Evolutionary conservation across 345 rosid species (phyloP).

Genomic region (Eucalyptus tenuipes): DNA sequence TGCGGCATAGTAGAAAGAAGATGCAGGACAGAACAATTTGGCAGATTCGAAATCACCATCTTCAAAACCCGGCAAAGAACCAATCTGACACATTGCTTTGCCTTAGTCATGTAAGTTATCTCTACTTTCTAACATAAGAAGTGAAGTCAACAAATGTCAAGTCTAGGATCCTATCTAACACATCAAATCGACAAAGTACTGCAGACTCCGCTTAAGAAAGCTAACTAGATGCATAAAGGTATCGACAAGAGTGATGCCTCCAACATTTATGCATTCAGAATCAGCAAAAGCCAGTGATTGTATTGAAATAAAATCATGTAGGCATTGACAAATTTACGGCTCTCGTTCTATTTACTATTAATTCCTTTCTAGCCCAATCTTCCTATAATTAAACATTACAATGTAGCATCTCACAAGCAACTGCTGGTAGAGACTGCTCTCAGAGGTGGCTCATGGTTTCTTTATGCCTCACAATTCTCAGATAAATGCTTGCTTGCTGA

Average conservation of each 20-base stretch:
- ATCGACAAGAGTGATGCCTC: background rate
- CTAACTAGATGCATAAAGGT: background rate
- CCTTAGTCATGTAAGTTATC: background rate
- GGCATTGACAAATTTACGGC: background rate
- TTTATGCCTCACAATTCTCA: background rate
- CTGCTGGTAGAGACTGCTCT: background rate
- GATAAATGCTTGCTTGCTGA: background rate
- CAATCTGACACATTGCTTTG: conserved; percentile 45
- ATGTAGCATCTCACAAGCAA: background rate
- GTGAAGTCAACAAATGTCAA: background rate
- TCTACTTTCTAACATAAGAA: background rate
- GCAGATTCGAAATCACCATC: conserved; percentile 91
- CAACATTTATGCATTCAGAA: background rate
- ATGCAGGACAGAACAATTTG: conserved; percentile 75
- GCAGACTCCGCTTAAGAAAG: background rate
- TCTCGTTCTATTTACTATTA: background rate
- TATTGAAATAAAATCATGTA: background rate
- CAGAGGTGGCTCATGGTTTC: background rate
- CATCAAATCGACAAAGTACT: background rate
- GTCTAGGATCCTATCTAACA: background rate
- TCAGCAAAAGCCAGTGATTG: background rate
- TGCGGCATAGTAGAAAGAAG: conserved; percentile 46
- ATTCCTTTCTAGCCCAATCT: background rate
- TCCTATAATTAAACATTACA: background rate
- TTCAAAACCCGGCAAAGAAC: conserved; percentile 92